Conservation (phyloP, 805 yeast genomes). For the Suhomyces sp. region DNA sequence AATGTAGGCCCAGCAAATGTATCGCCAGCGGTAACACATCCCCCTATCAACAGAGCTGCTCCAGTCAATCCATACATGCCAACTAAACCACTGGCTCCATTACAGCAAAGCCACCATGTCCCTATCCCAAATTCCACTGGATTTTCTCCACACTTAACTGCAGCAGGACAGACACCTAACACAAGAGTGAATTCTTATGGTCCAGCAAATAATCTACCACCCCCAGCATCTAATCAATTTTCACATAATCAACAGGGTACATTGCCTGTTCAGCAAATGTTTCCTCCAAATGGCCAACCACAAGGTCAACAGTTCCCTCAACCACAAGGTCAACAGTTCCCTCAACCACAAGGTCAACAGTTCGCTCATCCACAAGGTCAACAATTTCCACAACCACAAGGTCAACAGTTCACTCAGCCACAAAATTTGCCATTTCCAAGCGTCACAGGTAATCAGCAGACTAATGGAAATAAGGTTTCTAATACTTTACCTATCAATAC, state of each 20-base stretch:
- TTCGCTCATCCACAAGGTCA: conserved; percentile 1
- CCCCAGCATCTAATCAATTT: too few relatives aligned
- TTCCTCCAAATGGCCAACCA: background rate
- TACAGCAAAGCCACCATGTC: too few relatives aligned
- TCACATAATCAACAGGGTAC: too few relatives aligned
- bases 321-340: background rate
- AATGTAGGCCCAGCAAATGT: conserved; percentile 10
- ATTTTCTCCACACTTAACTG: too few relatives aligned
- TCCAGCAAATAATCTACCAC: too few relatives aligned
- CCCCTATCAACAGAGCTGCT: conserved; percentile 16
- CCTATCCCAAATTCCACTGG: too few relatives aligned
- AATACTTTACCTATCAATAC: conserved; percentile 24
- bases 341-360: conserved; percentile 2
- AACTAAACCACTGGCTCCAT: conserved; percentile 9
- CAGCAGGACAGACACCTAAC: too few relatives aligned
- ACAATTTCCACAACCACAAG: background rate
- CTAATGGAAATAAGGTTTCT: conserved; percentile 3
- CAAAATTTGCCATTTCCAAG: conserved; percentile 14
- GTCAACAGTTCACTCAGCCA: conserved; percentile 2
- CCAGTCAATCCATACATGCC: conserved; percentile 20
- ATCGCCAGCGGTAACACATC: conserved; percentile 8
- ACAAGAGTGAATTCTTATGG: too few relatives aligned
- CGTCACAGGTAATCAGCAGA: conserved; percentile 2
- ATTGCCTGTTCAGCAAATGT: too few relatives aligned
- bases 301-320: conserved; percentile 1